A percentile compares a stretch with the other conserved stretches of the same genome.
These are phyloP conservation scores for Eucalyptus sp. DNA, from an alignment of 345 rosid genomes.

Conservation along the genomic window DNA sequence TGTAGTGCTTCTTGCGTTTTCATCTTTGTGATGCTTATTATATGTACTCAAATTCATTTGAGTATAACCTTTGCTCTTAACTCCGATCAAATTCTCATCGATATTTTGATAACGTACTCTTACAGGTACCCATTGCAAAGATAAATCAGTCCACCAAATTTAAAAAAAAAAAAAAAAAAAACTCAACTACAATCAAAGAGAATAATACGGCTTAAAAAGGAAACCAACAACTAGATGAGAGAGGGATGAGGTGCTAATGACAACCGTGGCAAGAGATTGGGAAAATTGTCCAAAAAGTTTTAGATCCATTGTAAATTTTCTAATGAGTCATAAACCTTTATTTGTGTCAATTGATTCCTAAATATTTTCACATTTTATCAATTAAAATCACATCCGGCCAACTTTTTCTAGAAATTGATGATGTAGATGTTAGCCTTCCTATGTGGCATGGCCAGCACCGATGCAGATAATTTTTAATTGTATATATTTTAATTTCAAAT, in stretches of 20 bases:
- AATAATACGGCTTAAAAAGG: background rate
- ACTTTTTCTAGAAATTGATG: background rate
- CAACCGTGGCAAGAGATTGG: background rate
- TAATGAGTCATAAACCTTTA: no score
- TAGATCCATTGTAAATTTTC: no score
- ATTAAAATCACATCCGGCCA: background rate
- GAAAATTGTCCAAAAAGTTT: background rate
- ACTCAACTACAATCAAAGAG: background rate
- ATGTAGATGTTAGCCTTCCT: background rate
- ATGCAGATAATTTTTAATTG: no score
- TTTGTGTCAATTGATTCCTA: no score
- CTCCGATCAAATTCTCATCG: no score
- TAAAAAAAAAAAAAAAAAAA: rapidly evolving
- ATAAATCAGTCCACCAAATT: background rate
- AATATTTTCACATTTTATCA: background rate
- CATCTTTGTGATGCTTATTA: no score
- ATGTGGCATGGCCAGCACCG: no score
- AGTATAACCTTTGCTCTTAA: no score
- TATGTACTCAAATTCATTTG: no score
- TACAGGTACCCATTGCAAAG: background rate
- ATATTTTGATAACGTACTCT: no score
- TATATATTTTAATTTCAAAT: no score
- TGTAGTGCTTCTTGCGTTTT: no score
- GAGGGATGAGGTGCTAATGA: background rate
- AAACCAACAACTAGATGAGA: background rate